Evolutionary conservation across 2,329 filamentous ascomycete species (phyloP), one percentile per base, ranked within the genome.

Genomic region (Sarocladium brachiariae): DNA sequence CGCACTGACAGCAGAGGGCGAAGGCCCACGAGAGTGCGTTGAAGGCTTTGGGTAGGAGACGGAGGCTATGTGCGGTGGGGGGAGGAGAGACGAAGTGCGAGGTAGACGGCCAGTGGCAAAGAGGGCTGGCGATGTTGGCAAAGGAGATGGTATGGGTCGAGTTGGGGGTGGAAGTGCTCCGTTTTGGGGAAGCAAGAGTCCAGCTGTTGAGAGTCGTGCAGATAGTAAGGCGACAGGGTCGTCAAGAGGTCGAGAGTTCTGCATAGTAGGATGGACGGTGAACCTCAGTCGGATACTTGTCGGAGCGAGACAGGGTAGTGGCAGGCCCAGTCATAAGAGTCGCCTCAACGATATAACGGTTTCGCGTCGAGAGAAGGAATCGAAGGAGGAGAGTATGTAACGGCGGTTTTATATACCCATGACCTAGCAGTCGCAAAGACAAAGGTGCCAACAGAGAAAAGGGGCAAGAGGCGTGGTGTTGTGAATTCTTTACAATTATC

Each of bases 31-130:
- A 6, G 30, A 31, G 25, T 49, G 46, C n/a, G 8, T 37, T 14
- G 46, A 49, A 2, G 46, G 46, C 7, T 37, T 49, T 7, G 46
- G 37, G 31, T 49, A 51, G 52, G 55, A 55, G 53, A 58, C 49
- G 57, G 56, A 56, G 54, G 57, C 58, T 38, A 66, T 63, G 52
- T 60, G 62, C 55, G 65, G 62, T 31, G 70, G 64, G 38, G 70
- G 69, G n/a, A 73, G 61, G 50, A 75, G 63, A 39, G 72, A 74
- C 27, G 71, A 73, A 23, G 65, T 68, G 54, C 70, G 69, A 45
- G 70, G 69, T 37, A 67, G 65, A 38, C 65, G 66, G 45, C 62
- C 53, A 16, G 62, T 59, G 37, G 58, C 59, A 52, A 63, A 59
- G 56, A 43, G 13, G 27, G 41, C 31, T 11, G 39, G 21, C 10